These are phyloP conservation scores for Lasiosphaeris hirsuta DNA, from an alignment of 495 filamentous ascomycete species.

Conservation along the genomic window DNA sequence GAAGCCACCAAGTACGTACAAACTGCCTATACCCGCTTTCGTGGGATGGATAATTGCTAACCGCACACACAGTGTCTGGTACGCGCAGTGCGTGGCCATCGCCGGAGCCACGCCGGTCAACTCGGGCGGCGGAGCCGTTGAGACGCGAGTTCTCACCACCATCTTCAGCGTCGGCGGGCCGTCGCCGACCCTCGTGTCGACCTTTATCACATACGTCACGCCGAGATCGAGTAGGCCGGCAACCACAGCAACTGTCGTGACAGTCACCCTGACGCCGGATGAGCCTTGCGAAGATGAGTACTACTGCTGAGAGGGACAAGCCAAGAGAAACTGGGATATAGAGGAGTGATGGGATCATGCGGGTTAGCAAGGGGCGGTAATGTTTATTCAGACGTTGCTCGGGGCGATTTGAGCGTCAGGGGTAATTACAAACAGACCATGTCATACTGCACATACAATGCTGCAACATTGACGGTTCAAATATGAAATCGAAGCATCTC, in stretches of 20 bases:
- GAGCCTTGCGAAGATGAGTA: conserved; percentile 22
- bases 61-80: conserved; percentile 17
- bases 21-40: background rate
- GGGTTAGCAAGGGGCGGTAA: background rate
- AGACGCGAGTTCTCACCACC: conserved; percentile 20
- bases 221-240: conserved; percentile 15
- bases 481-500: too few species aligned
- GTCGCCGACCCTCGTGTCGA: conserved; percentile 21
- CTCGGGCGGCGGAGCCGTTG: background rate
- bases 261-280: conserved; percentile 24
- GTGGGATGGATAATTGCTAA: background rate
- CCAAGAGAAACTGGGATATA: background rate
- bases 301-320: conserved; percentile 4
- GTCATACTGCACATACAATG: too few species aligned
- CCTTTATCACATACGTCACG: conserved; percentile 21
- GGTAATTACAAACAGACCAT: too few species aligned
- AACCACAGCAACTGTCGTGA: conserved; percentile 12
- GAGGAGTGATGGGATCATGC: background rate
- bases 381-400: background rate
- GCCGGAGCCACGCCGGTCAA: background rate
- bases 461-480: too few species aligned
- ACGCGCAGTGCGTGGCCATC: conserved; percentile 24
- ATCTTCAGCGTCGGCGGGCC: conserved; percentile 23
- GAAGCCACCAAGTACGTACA: conserved; percentile 17
- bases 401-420: too few species aligned